These are phyloP conservation scores for Vaccinium vitisidaea DNA, from an alignment of 148 eudicot species.

Conservation along the genomic window DNA sequence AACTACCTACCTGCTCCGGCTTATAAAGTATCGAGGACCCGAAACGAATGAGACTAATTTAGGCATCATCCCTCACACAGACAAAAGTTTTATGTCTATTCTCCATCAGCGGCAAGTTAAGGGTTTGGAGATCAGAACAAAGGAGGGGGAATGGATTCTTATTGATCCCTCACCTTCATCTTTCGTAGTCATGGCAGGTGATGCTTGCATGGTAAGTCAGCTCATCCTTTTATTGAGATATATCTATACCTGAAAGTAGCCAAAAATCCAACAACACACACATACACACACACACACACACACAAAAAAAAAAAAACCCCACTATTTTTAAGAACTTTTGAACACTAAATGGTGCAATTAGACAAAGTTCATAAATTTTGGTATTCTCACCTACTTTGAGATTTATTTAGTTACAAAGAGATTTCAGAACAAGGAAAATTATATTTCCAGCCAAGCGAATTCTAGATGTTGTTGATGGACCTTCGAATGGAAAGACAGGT, in stretches of 20 bases:
- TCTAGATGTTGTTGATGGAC: background rate
- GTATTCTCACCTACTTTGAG: background rate
- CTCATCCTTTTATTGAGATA: background rate
- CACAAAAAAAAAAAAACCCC: no score
- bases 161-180: conserved; percentile 40
- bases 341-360: background rate
- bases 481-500: no score
- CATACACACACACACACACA: no score
- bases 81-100: conserved; percentile 45
- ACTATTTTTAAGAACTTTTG: background rate
- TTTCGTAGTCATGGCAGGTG: conserved; percentile 49
- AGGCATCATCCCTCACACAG: conserved; percentile 42
- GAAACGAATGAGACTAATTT: conserved; percentile 16
- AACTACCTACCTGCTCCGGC: conserved; percentile 34
- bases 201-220: conserved; percentile 36
- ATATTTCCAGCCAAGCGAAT: background rate
- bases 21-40: conserved; percentile 32
- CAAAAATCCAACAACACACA: background rate
- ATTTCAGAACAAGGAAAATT: background rate
- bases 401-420: background rate
- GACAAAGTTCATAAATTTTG: background rate
- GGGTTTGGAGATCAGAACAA: conserved; percentile 38
- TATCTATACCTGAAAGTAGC: background rate
- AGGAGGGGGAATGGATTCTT: conserved; percentile 32
- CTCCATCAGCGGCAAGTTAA: conserved; percentile 37